Evolutionary conservation across 176 grass and related monocot species (phyloP).

Genomic region (Hordeum vulgare): MorexV3_pseudomolecules_assembly NC_058520.1:549631098-549631597

Average conservation of each 20-base stretch:
- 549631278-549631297: background rate
- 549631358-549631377: no score
- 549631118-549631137: background rate
- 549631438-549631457: background rate
- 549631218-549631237: constrained; percentile 28
- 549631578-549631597: no score
- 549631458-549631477: background rate
- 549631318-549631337: background rate
- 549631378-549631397: background rate
- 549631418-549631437: background rate
- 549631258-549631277: background rate
- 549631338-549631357: background rate
- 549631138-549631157: background rate
- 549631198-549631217: background rate
- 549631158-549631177: no score
- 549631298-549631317: no score
- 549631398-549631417: no score
- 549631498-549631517: background rate
- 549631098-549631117: background rate
- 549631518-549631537: no score
- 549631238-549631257: background rate
- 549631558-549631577: no score
- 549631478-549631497: background rate
- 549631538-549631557: background rate
- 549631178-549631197: background rate